Evolutionary conservation across 345 rosid genomes (phyloP).

Genomic region (Lumnitzera racemosa): DNA sequence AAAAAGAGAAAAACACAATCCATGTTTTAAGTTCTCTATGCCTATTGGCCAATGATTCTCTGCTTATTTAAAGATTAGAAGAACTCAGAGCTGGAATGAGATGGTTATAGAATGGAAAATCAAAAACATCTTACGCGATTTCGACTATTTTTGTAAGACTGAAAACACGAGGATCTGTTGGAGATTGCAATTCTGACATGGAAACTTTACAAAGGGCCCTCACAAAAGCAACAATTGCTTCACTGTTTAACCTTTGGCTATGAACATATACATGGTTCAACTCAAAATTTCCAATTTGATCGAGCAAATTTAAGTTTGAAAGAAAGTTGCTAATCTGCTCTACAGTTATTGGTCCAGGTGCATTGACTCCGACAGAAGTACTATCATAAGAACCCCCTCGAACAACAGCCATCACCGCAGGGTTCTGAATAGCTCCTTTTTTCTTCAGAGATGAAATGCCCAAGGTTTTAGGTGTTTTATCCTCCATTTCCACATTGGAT

Average conservation of each 20-base stretch:
- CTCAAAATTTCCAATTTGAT: conserved; percentile 90
- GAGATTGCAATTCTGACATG: conserved; percentile 89
- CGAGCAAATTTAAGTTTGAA: conserved; percentile 89
- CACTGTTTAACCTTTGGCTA: conserved; percentile 90
- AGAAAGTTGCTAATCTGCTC: conserved; percentile 75
- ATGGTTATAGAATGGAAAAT: conserved; percentile 1
- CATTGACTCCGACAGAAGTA: conserved; percentile 50
- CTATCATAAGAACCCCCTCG: conserved; percentile 97
- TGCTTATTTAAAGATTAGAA: no score
- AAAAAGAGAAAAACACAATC: no score
- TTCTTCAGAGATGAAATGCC: conserved; percentile 65
- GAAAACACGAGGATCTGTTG: conserved; percentile 98
- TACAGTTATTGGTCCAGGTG: conserved; percentile 57
- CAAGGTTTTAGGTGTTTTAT: conserved; percentile 42
- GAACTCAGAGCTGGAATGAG: no score
- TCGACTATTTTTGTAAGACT: conserved; percentile 94
- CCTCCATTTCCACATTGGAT: conserved; percentile 64
- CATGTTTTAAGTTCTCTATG: no score
- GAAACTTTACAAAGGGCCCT: conserved; percentile 94
- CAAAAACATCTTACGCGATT: conserved; percentile 66
- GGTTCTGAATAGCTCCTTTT: conserved; percentile 84
- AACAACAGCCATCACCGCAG: conserved; percentile 95
- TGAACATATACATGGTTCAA: conserved; percentile 92
- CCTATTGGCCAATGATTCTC: no score
- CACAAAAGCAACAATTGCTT: conserved; percentile 90